These are phyloP conservation scores for Colletotrichum magnum DNA, from an alignment of 2,329 filamentous ascomycete genomes.

Conservation along the genomic window DNA sequence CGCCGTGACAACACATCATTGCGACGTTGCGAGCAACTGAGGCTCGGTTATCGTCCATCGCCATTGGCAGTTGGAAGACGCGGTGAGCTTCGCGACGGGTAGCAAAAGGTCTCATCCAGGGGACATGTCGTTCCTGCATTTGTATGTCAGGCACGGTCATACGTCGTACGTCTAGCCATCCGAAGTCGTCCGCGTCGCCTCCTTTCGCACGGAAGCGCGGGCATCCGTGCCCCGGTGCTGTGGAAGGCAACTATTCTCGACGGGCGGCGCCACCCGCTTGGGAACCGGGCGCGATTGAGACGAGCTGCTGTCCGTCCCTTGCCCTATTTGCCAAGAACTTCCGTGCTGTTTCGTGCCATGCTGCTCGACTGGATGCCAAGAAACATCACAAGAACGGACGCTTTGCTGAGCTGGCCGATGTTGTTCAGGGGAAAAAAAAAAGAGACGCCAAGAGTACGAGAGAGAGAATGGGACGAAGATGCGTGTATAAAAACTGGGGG, in stretches of 20 bases:
- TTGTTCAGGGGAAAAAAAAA: background rate
- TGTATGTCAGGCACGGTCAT: slow-evolving; percentile 23
- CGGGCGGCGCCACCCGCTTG: background rate
- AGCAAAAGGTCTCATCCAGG: slow-evolving; percentile 17
- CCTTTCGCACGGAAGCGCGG: slow-evolving; percentile 5
- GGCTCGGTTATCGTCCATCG: slow-evolving; percentile 10
- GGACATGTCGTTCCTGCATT: background rate
- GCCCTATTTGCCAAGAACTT: slow-evolving; percentile 7
- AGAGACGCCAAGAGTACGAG: background rate
- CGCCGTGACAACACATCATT: background rate
- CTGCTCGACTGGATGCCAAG: slow-evolving; percentile 12
- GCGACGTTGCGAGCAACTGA: background rate
- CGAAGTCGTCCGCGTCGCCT: slow-evolving; percentile 7
- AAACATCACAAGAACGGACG: background rate
- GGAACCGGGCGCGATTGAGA: background rate
- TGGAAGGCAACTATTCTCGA: slow-evolving; percentile 18
- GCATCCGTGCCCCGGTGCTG: background rate
- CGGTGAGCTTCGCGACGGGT: background rate
- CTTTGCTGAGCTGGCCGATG: background rate
- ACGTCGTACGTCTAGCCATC: slow-evolving; percentile 26
- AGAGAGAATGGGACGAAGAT: background rate
- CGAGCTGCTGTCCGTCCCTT: slow-evolving; percentile 9
- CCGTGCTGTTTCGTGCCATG: slow-evolving; percentile 8
- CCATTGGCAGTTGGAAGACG: background rate
- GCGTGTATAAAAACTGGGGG: background rate